A percentile compares a stretch with the other conserved stretches of the same genome.
These are phyloP conservation scores for Phialophora macrospora DNA, from an alignment of 2,329 filamentous ascomycete genomes.

Conservation along the genomic window DNA sequence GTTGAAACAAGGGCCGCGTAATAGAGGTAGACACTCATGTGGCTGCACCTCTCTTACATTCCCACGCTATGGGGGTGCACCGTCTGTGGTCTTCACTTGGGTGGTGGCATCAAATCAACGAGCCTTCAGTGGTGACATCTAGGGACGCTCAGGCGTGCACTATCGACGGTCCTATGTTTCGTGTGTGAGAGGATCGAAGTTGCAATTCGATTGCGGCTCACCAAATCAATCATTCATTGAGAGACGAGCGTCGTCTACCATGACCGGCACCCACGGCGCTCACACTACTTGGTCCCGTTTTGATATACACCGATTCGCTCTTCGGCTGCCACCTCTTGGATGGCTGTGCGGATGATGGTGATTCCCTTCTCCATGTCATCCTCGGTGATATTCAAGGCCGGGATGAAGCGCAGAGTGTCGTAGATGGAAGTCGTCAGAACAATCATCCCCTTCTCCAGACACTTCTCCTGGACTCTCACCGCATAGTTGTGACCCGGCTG, in stretches of 20 bases:
- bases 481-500: not conserved
- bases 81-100: not conserved
- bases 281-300: not conserved
- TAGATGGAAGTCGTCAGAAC: not conserved
- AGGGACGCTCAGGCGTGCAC: not conserved
- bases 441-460: not conserved
- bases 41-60: no score
- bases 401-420: not conserved
- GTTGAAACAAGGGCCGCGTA: no score
- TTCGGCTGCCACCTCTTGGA: not conserved
- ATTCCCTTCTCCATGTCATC: not conserved
- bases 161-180: not conserved
- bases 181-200: not conserved
- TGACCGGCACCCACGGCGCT: not conserved
- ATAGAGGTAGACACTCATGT: no score
- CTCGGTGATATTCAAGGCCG: not conserved
- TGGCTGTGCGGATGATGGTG: not conserved
- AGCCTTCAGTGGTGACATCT: not conserved
- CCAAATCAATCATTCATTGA: not conserved
- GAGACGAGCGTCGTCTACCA: not conserved
- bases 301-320: not conserved
- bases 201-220: not conserved
- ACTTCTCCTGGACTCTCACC: not conserved
- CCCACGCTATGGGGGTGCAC: no score
- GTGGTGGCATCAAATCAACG: not conserved